Evolutionary conservation across 1,139 yeast species (phyloP), one percentile per base, ranked within the genome.

Genomic region (Candida tetrigidarum): DNA sequence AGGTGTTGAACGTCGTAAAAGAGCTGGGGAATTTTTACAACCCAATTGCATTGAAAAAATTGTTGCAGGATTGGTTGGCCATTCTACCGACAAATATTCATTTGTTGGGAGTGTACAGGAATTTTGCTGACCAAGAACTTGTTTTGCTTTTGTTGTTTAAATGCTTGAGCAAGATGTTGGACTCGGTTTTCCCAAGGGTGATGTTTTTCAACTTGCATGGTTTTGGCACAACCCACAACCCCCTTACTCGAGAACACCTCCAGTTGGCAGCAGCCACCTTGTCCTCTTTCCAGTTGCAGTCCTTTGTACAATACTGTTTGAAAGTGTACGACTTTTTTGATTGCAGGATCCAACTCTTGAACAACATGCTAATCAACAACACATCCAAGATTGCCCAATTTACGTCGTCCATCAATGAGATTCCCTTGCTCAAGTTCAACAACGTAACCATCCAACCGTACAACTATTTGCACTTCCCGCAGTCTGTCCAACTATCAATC

Each of bases 11-110:
- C 51, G 53, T 30, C 52, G 53, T 18, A 7, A 5, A 11, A 2
- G 35, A 23, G 11, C 38, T 7, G 20, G n/a, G 10, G 10, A 10
- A 37, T 14, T 7, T 10, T 23, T 37, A 28, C 12, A 20, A 25
- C 16, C 39, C 45, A 5, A n/a, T 20, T 10, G 12, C 49, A 7
- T 42, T 63, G 14, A 65, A 61, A 46, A 48, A 49, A 16, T 37
- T 63, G 4, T 50, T 66, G 20, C 52, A 69, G 34, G 50, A 49
- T n/a, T 66, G 69, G 66, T 47, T 63, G 22, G 48, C 59, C 4
- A 62, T 61, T 10, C 36, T 59, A 2, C 70, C 71, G 0, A 49
- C 64, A n/a, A 52, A 48, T 25, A 41, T 59, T 2, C 55, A 54
- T 19, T 19, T 61, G 1, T 28, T 56, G 9, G 36, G 36, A 11